Evolutionary conservation across 2,329 filamentous ascomycete genomes (phyloP).

Genomic region (Apiospora malaysiana): DNA sequence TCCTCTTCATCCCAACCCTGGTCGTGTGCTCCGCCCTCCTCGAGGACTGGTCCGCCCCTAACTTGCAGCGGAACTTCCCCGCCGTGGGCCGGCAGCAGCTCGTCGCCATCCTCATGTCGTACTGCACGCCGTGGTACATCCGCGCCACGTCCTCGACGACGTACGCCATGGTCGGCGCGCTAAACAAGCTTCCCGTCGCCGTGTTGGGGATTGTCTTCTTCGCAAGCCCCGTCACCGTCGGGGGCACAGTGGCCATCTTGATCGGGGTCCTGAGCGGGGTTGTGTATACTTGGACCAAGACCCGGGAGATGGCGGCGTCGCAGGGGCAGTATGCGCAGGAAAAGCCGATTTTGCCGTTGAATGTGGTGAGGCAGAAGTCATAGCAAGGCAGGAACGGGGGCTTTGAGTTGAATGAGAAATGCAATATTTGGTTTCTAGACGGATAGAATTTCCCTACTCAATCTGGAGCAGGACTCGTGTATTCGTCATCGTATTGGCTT

Average conservation of each 20-base stretch:
- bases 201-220: conserved; percentile 94
- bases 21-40: conserved; percentile 79
- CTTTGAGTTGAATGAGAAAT: background rate
- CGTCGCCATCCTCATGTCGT: conserved; percentile 97
- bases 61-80: conserved; percentile 89
- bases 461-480: background rate
- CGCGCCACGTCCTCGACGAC: conserved; percentile 98
- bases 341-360: too few relatives aligned
- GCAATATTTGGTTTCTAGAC: background rate
- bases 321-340: too few relatives aligned
- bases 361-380: too few relatives aligned
- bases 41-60: conserved; percentile 91
- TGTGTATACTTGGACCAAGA: conserved; percentile 86
- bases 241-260: conserved; percentile 87
- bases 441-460: background rate
- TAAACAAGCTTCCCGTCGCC: conserved; percentile 98
- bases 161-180: conserved; percentile 96
- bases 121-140: conserved; percentile 98
- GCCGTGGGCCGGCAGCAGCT: conserved; percentile 77
- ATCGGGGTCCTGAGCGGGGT: conserved; percentile 92
- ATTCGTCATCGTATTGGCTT: background rate
- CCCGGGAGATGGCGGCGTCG: conserved; percentile 51
- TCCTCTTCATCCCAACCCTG: conserved; percentile 93
- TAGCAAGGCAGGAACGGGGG: too few relatives aligned
- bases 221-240: conserved; percentile 88